Conservation (phyloP, 345 rosid species). For the Viola odorata region DNA sequence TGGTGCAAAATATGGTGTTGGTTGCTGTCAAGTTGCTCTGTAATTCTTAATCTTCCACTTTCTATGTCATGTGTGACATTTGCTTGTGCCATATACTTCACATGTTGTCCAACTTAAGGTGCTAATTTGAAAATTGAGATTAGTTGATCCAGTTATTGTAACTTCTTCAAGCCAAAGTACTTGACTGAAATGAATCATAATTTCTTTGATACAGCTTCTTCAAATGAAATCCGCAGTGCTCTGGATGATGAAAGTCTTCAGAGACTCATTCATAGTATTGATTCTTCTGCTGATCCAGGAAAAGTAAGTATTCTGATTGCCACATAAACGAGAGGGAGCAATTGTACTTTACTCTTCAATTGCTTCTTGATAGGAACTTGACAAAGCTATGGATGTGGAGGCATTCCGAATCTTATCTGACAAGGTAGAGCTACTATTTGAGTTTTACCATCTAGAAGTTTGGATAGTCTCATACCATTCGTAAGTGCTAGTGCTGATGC, state of each 20-base stretch:
- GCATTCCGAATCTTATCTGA: constrained; percentile 40
- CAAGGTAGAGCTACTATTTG: constrained; percentile 32
- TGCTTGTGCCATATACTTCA: too few relatives aligned
- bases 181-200: background rate
- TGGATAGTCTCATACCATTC: background rate
- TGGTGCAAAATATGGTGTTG: background rate
- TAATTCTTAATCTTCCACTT: too few relatives aligned
- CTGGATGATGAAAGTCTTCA: constrained; percentile 41
- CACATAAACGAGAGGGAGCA: constrained; percentile 6
- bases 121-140: background rate
- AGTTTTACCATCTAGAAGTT: background rate
- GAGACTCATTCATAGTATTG: constrained; percentile 33
- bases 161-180: background rate
- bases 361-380: constrained; percentile 40
- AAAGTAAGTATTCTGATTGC: constrained; percentile 30
- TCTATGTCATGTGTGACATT: too few relatives aligned
- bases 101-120: too few relatives aligned
- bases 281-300: constrained; percentile 39
- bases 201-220: constrained; percentile 39
- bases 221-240: constrained; percentile 40
- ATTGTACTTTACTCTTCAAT: constrained; percentile 11
- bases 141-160: background rate
- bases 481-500: too few relatives aligned
- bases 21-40: too few relatives aligned
- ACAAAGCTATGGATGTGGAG: constrained; percentile 51